Base-by-base conservation (phyloP, 257 asterid genomes). In the Przewalskia tangutica region DNA sequence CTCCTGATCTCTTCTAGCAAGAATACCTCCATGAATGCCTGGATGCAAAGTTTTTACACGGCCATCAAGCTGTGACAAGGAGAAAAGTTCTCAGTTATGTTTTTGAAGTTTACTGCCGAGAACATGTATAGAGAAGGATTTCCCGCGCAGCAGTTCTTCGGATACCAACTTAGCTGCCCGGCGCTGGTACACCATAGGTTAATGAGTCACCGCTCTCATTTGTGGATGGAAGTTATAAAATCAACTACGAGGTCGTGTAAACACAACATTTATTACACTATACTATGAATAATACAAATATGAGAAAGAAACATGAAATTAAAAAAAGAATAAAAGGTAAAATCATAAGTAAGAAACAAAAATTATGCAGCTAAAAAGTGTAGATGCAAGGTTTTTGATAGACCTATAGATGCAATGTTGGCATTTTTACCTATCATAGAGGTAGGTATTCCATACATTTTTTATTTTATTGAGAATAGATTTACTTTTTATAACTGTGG, bases 1-100 rank as follows among this genome's bases (percentile, higher is more conserved):
- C 77, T 91, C 83, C 87, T 89, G 91, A 89, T 96, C 98, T 84
- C 98, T 91, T 90, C 97, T 90, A 80, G 98, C 99, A 86, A 96
- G 97, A 85, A 96, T 96, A 70, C 97, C 99, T 83, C 99, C 98
- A 83, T 96, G 98, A 82, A 94, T 85, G 81, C 83, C 88, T 32
- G 99, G 99, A 86, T 96, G 98, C 64, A 96, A 88, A 51, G 99
- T 96, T 90, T 96, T 96, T 71, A 96, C 99, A 83, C 99, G 98
- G 5, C 99, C 99, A 86, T 96, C 98, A 83, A 96, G 98, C 98
- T 94, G 91, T 55, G 80, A 75, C 46, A 75, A 50, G 0, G 16
- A 75, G 46, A 11, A 82, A 59, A 77, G 27, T 23, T 13, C 40
- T 27, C 32, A 27, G 80, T 75, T 27, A 7, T 50, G 23, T 48